These are phyloP conservation scores for Mitragyna speciosa DNA, from an alignment of 257 asterid species.

Conservation along the genomic window DNA sequence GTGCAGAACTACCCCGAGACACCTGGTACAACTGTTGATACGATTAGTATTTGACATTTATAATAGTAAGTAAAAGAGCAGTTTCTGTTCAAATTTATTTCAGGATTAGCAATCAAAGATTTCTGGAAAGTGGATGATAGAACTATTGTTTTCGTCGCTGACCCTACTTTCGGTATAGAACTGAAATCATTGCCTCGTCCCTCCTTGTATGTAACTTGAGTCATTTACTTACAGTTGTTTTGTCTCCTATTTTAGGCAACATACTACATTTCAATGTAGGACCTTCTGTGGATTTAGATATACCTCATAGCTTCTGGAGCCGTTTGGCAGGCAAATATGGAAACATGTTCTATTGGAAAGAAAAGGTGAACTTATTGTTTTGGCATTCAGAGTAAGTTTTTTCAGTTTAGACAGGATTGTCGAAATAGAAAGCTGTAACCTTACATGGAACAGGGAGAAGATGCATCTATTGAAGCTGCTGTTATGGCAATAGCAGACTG, in stretches of 20 bases:
- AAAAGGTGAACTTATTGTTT: constrained; percentile 48
- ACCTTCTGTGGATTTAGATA: constrained; percentile 79
- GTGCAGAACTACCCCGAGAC: constrained; percentile 98
- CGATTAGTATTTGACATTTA: not conserved
- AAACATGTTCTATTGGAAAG: constrained; percentile 92
- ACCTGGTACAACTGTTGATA: constrained; percentile 49
- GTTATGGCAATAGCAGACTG: constrained; percentile 75
- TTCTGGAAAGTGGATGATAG: constrained; percentile 90
- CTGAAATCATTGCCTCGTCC: constrained; percentile 9
- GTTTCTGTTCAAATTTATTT: constrained; percentile 6
- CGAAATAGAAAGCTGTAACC: not conserved
- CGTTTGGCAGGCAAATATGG: constrained; percentile 92
- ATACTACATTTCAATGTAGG: constrained; percentile 90
- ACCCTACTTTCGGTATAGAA: constrained; percentile 79
- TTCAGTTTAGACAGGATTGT: not conserved
- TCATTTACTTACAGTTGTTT: constrained; percentile 1
- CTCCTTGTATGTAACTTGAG: not conserved
- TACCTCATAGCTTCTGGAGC: constrained; percentile 95
- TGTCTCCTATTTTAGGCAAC: constrained; percentile 50
- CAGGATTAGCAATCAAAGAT: constrained; percentile 87
- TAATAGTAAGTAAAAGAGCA: not conserved
- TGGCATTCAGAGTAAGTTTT: not conserved
- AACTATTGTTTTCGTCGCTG: constrained; percentile 90
- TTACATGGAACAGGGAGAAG: constrained; percentile 64
- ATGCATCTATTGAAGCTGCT: constrained; percentile 84